Base-by-base conservation (phyloP, 2,329 filamentous ascomycete genomes). In the Hypoxylon sp. region DNA sequence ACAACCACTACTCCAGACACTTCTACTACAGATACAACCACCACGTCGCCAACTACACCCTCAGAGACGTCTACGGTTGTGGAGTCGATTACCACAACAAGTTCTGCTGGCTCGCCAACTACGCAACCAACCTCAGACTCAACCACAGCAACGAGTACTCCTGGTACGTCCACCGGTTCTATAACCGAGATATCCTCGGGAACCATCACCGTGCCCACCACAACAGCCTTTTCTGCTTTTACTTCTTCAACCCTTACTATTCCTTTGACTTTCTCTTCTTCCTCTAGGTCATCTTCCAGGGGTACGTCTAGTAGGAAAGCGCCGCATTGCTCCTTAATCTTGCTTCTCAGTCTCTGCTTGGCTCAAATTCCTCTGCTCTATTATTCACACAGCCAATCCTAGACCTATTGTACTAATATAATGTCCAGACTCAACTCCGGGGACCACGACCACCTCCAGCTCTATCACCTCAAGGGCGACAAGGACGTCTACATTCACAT, bases 401-500 rank as follows among this genome's bases (percentile, higher is more conserved):
- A 44, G 19, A 44, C 6, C 22, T 6, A 41, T 28, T 22, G 4
- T 15, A 22, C 62, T 69, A 56, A 69, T 41, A 15, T 17, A 6
- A 8, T 44, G 5, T 24, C 8, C 28, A 70, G 70, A 47, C 15
- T 65, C 69, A 10, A 72, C 70, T 43, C 34, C 63, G 8, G 48
- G 61, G 26, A 68, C 68, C 17, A 49, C 71, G 47, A 71, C 60
- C 10, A 44, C 57, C 0, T 41, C 67, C 10, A 56, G 48, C 19
- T n/a, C 62, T 15, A 67, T 41, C 13, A 56, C 68, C 28, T 68
- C 62, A 4, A 52, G 26, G 43, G 60, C 37, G 56, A 65, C 53
- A 13, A 71, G 48, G 26, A 75, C 73, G 7, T 73, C 72, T n/a
- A 75, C 70, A 2, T 74, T 70, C 32, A 72, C 69, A 6, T 73